Evolutionary conservation across 768 basidiomycete species (phyloP).

Genomic region (Boletus vinaceobasis): DNA sequence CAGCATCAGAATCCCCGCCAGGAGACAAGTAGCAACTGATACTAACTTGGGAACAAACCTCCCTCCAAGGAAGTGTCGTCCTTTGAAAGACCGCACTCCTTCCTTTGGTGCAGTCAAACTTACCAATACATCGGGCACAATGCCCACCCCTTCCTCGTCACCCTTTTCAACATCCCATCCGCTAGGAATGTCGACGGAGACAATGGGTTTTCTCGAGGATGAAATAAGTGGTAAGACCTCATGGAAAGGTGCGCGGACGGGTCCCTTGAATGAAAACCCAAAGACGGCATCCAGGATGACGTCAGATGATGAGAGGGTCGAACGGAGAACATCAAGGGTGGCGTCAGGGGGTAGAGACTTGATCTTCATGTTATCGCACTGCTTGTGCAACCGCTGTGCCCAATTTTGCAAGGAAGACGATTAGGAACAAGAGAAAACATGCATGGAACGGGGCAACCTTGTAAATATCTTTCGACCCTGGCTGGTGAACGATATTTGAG

Average conservation of each 20-base stretch:
- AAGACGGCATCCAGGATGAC: conserved; percentile 95
- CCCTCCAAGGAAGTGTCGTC: conserved; percentile 91
- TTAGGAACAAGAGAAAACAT: background rate
- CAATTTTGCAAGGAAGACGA: background rate
- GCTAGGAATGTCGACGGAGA: conserved; percentile 94
- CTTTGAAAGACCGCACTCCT: conserved; percentile 73
- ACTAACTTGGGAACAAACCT: conserved; percentile 85
- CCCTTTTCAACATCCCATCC: conserved; percentile 95
- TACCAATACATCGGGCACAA: conserved; percentile 77
- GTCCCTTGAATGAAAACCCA: conserved; percentile 94
- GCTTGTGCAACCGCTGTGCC: conserved; percentile 68
- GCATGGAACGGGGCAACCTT: conserved; percentile 41
- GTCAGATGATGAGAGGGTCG: conserved; percentile 59
- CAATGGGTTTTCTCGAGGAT: conserved; percentile 68
- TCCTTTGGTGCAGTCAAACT: conserved; percentile 94
- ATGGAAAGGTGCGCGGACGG: conserved; percentile 87
- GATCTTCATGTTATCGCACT: conserved; percentile 89
- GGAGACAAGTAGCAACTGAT: background rate
- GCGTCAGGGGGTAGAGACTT: conserved; percentile 55
- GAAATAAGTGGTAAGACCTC: conserved; percentile 63
- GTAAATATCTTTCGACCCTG: conserved; percentile 92
- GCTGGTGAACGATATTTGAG: conserved; percentile 40
- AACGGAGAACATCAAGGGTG: conserved; percentile 43
- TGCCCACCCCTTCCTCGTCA: conserved; percentile 46
- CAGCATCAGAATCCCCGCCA: background rate